These are phyloP conservation scores for Arctium minus DNA, from an alignment of 129 eudicot genomes.

Conservation along the genomic window DNA sequence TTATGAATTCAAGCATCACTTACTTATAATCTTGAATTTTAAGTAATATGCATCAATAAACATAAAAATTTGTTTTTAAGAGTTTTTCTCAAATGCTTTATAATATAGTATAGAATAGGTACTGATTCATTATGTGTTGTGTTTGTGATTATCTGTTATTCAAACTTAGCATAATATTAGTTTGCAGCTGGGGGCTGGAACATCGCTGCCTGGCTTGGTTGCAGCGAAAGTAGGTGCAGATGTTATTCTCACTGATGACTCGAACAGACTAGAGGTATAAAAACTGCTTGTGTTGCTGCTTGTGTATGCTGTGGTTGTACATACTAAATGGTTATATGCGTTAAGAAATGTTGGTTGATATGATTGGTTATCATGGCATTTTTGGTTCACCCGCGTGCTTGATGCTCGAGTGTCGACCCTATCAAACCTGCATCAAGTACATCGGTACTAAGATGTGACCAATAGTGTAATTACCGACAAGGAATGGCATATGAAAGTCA, in stretches of 20 bases:
- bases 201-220: conserved; percentile 90
- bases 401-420: background rate
- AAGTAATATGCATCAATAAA: too few species aligned
- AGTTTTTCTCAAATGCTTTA: too few species aligned
- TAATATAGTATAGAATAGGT: background rate
- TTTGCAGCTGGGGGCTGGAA: conserved; percentile 90
- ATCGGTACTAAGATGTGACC: background rate
- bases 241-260: conserved; percentile 73
- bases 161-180: background rate
- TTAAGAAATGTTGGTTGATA: background rate
- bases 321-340: background rate
- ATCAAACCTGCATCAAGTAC: background rate
- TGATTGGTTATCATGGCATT: background rate
- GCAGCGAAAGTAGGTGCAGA: conserved; percentile 86
- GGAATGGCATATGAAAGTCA: background rate
- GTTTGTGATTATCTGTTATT: conserved; percentile 8
- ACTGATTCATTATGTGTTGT: background rate
- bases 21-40: too few species aligned
- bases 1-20: too few species aligned
- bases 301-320: background rate
- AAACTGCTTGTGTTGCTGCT: background rate
- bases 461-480: background rate
- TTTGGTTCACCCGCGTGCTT: background rate
- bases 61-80: too few species aligned
- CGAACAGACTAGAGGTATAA: conserved; percentile 55